Conservation (phyloP, 352 stramenopile genomes). For the Globisporangium echinulatum region DNA sequence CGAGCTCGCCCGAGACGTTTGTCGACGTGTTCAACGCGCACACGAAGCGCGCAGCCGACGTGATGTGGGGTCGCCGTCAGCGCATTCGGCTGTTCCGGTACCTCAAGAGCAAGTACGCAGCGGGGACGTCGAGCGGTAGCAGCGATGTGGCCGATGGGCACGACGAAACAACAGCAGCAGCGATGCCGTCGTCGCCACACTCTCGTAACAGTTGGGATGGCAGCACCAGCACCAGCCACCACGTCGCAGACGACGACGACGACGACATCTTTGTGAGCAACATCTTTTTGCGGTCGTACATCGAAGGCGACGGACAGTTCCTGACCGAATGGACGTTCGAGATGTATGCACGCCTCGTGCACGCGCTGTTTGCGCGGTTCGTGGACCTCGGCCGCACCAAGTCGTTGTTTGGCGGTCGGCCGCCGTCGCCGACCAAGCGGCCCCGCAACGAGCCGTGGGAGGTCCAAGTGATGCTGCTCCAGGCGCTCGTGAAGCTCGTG, state of each 20-base stretch:
- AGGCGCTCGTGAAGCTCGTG: conserved; percentile 57
- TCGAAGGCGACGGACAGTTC: conserved; percentile 75
- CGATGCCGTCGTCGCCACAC: too few relatives aligned
- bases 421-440: conserved; percentile 8
- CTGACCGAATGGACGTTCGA: conserved; percentile 65
- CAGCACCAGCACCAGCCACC: not conserved
- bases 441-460: conserved; percentile 52
- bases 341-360: conserved; percentile 64
- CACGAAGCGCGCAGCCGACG: conserved; percentile 62
- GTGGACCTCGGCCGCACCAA: conserved; percentile 44
- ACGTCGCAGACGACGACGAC: not conserved
- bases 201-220: conserved; percentile 6
- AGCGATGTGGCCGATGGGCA: conserved; percentile 17
- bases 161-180: conserved; percentile 8
- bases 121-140: conserved; percentile 18
- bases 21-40: conserved; percentile 66
- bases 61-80: conserved; percentile 63
- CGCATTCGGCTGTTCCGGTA: conserved; percentile 50
- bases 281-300: conserved; percentile 78
- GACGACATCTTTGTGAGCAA: conserved; percentile 69
- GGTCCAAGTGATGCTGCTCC: conserved; percentile 74
- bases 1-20: conserved; percentile 38
- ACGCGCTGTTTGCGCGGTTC: conserved; percentile 53
- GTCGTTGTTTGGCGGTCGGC: conserved; percentile 33
- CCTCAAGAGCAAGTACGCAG: conserved; percentile 62